A percentile compares a stretch with the other conserved stretches of the same genome.
These are phyloP conservation scores for Tagetes patula DNA, from an alignment of 129 eudicot species.

Conservation along the genomic window DNA sequence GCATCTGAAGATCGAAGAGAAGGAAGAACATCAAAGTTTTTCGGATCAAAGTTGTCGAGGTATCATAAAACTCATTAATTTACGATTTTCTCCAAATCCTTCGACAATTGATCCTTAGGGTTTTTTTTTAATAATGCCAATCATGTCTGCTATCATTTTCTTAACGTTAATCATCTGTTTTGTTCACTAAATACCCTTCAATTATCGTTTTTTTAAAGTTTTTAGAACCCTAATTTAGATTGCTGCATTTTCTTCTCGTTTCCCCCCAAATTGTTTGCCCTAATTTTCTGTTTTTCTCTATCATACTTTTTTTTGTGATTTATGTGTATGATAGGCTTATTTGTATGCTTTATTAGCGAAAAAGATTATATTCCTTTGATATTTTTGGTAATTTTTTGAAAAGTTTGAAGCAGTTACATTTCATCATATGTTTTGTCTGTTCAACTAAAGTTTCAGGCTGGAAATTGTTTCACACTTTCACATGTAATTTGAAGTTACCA, in stretches of 20 bases:
- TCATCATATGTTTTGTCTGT: background rate
- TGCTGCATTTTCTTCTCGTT: background rate
- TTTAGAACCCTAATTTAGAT: background rate
- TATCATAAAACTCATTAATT: background rate
- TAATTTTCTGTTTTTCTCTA: background rate
- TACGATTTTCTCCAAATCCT: background rate
- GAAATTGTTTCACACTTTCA: background rate
- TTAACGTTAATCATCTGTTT: background rate
- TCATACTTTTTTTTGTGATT: background rate
- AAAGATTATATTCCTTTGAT: background rate
- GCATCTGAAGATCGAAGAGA: conserved; percentile 7
- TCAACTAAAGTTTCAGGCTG: background rate
- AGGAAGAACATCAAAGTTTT: background rate
- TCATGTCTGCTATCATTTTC: background rate
- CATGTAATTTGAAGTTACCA: background rate
- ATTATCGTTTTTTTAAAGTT: background rate
- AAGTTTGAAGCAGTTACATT: background rate
- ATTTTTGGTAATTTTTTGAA: background rate
- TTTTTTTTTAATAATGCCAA: background rate
- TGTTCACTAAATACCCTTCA: no score
- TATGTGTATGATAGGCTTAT: background rate
- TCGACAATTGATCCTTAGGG: background rate
- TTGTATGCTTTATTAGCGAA: background rate
- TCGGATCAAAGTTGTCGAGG: background rate
- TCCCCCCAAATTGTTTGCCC: background rate